Evolutionary conservation across 2,329 filamentous ascomycete genomes (phyloP).

Genomic region (Chaetomiaceae sp.): DNA sequence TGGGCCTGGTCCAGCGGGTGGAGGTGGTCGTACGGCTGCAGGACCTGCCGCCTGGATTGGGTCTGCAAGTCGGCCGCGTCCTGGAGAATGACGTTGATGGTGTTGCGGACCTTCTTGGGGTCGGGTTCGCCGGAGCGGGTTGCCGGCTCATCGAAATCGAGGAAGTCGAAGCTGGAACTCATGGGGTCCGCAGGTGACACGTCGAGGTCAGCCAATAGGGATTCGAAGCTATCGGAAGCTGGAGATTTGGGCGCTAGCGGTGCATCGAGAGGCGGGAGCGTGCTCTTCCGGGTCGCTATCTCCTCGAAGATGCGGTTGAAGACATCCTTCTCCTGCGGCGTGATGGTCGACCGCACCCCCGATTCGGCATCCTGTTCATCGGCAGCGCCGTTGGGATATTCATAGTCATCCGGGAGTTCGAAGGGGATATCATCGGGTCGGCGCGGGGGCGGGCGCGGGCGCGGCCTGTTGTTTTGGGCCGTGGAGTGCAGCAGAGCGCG

Average conservation of each 20-base stretch:
- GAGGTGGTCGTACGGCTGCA: constrained; percentile 13
- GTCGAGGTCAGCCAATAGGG: background rate
- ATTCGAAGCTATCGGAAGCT: background rate
- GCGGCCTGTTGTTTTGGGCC: constrained; percentile 7
- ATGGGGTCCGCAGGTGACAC: no score
- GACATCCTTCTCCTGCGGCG: constrained; percentile 43
- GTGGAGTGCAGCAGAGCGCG: constrained; percentile 24
- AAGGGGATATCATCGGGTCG: constrained; percentile 43
- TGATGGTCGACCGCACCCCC: constrained; percentile 45
- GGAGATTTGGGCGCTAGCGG: background rate
- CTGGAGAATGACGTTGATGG: constrained; percentile 26
- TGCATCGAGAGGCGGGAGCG: no score
- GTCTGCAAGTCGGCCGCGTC: constrained; percentile 22
- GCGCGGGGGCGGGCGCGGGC: constrained; percentile 9
- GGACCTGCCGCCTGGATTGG: constrained; percentile 7
- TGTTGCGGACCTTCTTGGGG: constrained; percentile 7
- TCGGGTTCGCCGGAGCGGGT: background rate
- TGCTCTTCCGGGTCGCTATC: constrained; percentile 37
- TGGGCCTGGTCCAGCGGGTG: constrained; percentile 18
- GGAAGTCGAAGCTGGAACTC: background rate
- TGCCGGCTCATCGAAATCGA: background rate
- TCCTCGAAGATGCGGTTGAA: constrained; percentile 53
- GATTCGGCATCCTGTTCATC: constrained; percentile 21
- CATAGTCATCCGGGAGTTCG: constrained; percentile 36
- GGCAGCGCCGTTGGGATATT: constrained; percentile 21